Evolutionary conservation across 202 grass and related monocot species (phyloP), one percentile per base, ranked within the genome.

Genomic region (Musa balbisiana): DNA sequence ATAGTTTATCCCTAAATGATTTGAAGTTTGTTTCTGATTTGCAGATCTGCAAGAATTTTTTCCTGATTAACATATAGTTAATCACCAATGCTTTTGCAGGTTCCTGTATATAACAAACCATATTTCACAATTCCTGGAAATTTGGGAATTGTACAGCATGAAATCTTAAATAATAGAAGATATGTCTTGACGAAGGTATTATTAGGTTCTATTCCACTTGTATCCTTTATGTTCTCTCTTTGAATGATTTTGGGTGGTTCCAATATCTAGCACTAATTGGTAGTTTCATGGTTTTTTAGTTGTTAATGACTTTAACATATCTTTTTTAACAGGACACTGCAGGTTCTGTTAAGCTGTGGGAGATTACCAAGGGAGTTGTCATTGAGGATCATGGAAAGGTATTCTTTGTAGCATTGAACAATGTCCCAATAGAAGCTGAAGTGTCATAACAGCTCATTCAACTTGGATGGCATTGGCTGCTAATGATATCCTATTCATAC

Each of bases 351-450:
- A 99, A 94, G 83, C 81, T 99, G 74, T 99, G 95, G 95, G 95
- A 99, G 80, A 90, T 99, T 54, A 92, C 95, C 33, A 87, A 84
- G 27, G 95, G 95, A 79, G 77, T 78, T 79, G 89, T 99, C 79
- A 83, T 92, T 80, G 87, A 94, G 77, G 87, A 99, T 73, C 94
- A 88, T 58, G 91, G 95, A 79, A 94, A 98, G 95, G 95, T 98
- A 91, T 10, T 10, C n/a, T 53, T 24, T 75, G 17, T 74, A 24
- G 10, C 9, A 20, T 51, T 59, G 33, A 3, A 10, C n/a, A 55
- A 15, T 76, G 21, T 22, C 22, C 17, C 52, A 16, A 9, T 9
- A 65, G 26, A 51, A 21, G 23, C 56, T 8, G 56, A 60, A 60
- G 14, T 1, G 9, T 51, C 33, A 3, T n/a, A 68, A 8, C 20